A percentile compares a stretch with the other conserved stretches of the same genome.
These are phyloP conservation scores for Naganishia liquefaciens DNA, from an alignment of 1,284 basidiomycete genomes.

Conservation along the genomic window DNA sequence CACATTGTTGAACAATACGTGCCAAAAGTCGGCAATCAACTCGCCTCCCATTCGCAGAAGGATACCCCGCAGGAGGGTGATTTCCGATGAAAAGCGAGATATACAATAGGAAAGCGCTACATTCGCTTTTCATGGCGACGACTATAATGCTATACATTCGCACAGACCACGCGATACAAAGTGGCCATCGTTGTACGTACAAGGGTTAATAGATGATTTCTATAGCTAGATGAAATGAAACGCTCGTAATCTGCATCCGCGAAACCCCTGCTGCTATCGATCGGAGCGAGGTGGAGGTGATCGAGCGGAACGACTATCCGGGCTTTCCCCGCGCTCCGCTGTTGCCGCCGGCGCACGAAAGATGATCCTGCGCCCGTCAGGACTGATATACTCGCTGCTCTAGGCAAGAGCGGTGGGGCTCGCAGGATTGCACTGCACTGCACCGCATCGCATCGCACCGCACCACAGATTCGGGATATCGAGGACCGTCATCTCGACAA, in stretches of 20 bases:
- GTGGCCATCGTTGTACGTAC: background rate
- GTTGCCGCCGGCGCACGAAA: constrained; percentile 18
- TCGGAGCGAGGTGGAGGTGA: constrained; percentile 16
- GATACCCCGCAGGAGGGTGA: no score
- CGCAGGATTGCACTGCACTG: no score
- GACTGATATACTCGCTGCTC: background rate
- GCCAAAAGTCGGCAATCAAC: no score
- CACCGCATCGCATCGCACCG: no score
- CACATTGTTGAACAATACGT: no score
- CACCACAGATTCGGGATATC: no score
- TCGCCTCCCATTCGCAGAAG: no score
- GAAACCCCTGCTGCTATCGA: no score
- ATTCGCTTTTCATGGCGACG: no score
- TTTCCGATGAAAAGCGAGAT: no score
- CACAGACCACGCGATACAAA: background rate
- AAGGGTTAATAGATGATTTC: background rate
- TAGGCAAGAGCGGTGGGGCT: background rate
- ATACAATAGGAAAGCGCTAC: no score
- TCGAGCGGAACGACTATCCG: constrained; percentile 16
- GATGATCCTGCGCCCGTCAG: background rate
- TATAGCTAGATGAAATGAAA: background rate
- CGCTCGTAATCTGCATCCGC: background rate
- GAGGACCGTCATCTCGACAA: background rate
- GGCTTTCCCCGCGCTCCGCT: constrained; percentile 27
- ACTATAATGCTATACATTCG: background rate